phyloP scores from a whole-genome alignment of 2,329 filamentous ascomycete genomes.

The Aspergillus caelatus region DNA sequence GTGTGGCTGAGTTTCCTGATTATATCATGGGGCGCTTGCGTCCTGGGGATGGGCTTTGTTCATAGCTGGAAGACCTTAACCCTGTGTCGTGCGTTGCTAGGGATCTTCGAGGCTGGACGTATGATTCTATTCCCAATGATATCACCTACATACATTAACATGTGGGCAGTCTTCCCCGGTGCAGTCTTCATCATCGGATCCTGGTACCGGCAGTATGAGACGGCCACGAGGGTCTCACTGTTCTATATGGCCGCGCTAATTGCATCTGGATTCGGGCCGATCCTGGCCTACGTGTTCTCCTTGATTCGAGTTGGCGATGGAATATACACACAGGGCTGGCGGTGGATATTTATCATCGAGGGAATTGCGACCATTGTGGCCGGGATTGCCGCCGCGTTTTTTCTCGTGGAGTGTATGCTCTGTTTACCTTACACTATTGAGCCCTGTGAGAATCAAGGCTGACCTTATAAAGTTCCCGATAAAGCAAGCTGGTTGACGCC shows the following conservation, averaged over 20 bases:
- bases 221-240: background rate
- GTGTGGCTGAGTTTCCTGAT: background rate
- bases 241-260: background rate
- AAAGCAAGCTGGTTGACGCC: background rate
- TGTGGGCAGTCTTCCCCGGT: background rate
- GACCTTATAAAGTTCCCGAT: background rate
- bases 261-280: background rate
- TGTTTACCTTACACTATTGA: too few species aligned
- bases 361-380: background rate
- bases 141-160: background rate
- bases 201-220: background rate
- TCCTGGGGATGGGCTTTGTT: background rate
- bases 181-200: background rate
- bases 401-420: background rate
- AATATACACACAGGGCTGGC: background rate
- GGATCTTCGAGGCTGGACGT: background rate
- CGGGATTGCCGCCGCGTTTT: background rate
- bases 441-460: background rate
- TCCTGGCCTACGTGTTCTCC: background rate
- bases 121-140: background rate
- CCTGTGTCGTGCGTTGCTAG: background rate
- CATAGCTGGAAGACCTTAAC: background rate
- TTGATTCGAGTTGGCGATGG: background rate
- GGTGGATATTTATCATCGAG: background rate
- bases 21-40: background rate